phyloP scores from a whole-genome alignment of 768 basidiomycete genomes.

The Kwoniella dejecticola region DNA sequence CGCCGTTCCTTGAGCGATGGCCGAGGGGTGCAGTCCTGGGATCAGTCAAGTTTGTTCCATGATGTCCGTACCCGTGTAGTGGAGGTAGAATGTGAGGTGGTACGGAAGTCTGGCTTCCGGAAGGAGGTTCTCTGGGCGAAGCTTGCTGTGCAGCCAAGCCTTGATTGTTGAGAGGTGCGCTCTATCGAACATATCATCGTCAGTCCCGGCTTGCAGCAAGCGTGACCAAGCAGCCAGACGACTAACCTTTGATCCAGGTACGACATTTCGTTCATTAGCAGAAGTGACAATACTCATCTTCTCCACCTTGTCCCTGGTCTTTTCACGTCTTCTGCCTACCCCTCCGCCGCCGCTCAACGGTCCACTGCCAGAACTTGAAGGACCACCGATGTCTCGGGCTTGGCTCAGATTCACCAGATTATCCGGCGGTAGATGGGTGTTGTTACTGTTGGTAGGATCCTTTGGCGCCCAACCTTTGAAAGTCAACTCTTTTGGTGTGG shows the following conservation, averaged over 20 bases:
- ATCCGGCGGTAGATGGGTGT: background rate
- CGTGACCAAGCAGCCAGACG: background rate
- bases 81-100: conserved; percentile 35
- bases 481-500: conserved; percentile 44
- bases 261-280: conserved; percentile 36
- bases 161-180: conserved; percentile 46
- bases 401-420: background rate
- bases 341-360: conserved; percentile 21
- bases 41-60: conserved; percentile 26
- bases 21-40: conserved; percentile 39
- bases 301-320: conserved; percentile 50
- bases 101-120: conserved; percentile 38
- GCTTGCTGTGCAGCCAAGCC: conserved; percentile 38
- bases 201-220: no score
- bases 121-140: conserved; percentile 33
- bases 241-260: conserved; percentile 45
- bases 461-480: conserved; percentile 52
- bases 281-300: conserved; percentile 44
- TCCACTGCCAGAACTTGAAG: background rate
- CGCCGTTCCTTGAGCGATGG: conserved; percentile 23
- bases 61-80: conserved; percentile 24
- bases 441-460: conserved; percentile 19
- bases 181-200: no score
- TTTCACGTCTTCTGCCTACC: conserved; percentile 42
- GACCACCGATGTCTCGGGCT: conserved; percentile 5